These are phyloP conservation scores for Solanum aculeatissimum DNA, from an alignment of 305 asterid genomes.

Conservation along the genomic window DNA sequence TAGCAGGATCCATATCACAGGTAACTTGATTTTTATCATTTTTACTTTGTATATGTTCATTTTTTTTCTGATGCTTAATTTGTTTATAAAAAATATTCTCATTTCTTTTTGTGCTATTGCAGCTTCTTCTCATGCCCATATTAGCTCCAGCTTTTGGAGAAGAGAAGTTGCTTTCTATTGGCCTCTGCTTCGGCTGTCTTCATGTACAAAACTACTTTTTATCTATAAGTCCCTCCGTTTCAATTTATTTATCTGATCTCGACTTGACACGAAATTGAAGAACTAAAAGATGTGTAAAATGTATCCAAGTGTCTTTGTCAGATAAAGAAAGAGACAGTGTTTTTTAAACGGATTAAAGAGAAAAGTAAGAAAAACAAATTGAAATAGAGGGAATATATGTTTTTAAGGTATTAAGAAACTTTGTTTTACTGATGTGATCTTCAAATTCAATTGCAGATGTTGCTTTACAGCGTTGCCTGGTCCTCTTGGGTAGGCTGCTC, in stretches of 20 bases:
- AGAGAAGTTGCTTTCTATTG: slow-evolving; percentile 56
- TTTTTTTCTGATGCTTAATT: neutral
- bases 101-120: slow-evolving; percentile 12
- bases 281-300: too few species aligned
- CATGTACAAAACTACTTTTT: slow-evolving; percentile 28
- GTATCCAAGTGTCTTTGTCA: neutral
- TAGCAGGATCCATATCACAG: slow-evolving; percentile 76
- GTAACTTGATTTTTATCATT: slow-evolving; percentile 10
- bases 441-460: slow-evolving; percentile 42
- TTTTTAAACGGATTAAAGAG: neutral
- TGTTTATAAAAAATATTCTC: neutral
- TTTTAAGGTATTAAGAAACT: neutral
- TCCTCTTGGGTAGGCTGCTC: slow-evolving; percentile 60
- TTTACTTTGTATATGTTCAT: neutral
- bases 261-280: neutral
- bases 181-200: slow-evolving; percentile 47
- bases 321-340: too few species aligned
- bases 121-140: slow-evolving; percentile 74
- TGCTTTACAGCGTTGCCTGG: slow-evolving; percentile 80
- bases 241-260: neutral
- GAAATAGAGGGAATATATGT: neutral
- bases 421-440: neutral
- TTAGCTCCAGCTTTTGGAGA: slow-evolving; percentile 66
- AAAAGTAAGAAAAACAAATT: neutral
- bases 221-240: fast-evolving